A percentile compares a stretch with the other conserved stretches of the same genome.
phyloP scores from a whole-genome alignment of 2,329 filamentous ascomycete species.

The Neofusicoccum sp. region DNA sequence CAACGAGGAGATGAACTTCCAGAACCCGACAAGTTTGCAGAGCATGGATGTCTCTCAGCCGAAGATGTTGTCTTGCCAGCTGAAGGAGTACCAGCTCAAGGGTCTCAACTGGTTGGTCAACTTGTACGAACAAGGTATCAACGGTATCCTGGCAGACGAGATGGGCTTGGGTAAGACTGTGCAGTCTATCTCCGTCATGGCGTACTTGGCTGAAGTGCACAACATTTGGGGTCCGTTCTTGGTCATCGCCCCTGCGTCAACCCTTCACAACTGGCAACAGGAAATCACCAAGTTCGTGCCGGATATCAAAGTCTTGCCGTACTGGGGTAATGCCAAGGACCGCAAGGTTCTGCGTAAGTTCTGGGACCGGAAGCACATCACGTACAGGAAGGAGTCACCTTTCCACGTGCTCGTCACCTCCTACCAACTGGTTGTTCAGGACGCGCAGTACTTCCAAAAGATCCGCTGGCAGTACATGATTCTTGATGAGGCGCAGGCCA shows the following conservation, averaged over 20 bases:
- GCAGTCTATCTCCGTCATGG: slow-evolving; percentile 99
- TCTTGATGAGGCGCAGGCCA: slow-evolving; percentile 95
- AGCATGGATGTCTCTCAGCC: slow-evolving; percentile 94
- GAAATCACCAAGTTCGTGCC: slow-evolving; percentile 96
- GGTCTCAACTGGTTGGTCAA: slow-evolving; percentile 99
- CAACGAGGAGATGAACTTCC: slow-evolving; percentile 98
- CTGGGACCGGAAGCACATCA: slow-evolving; percentile 97
- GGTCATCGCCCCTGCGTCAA: slow-evolving; percentile 93
- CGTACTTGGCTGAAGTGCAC: slow-evolving; percentile 93
- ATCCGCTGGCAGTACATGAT: slow-evolving; percentile 99
- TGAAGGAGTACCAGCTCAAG: slow-evolving; percentile 99
- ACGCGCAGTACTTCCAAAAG: slow-evolving; percentile 97
- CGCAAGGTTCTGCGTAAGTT: slow-evolving; percentile 96
- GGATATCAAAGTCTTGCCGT: slow-evolving; percentile 89
- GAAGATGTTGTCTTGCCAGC: slow-evolving; percentile 85
- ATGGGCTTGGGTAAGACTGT: slow-evolving; percentile 99
- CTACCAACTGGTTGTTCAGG: slow-evolving; percentile 94
- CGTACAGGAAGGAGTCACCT: slow-evolving; percentile 86
- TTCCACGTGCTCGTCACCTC: slow-evolving; percentile 97
- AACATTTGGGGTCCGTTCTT: slow-evolving; percentile 98
- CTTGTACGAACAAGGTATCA: slow-evolving; percentile 98
- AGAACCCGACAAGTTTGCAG: slow-evolving; percentile 93
- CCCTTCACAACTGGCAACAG: slow-evolving; percentile 98
- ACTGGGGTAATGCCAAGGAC: slow-evolving; percentile 94
- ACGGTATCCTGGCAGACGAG: slow-evolving; percentile 96